Evolutionary conservation across 768 basidiomycete genomes (phyloP).

Genomic region (Xanthoconium purpureum): DNA sequence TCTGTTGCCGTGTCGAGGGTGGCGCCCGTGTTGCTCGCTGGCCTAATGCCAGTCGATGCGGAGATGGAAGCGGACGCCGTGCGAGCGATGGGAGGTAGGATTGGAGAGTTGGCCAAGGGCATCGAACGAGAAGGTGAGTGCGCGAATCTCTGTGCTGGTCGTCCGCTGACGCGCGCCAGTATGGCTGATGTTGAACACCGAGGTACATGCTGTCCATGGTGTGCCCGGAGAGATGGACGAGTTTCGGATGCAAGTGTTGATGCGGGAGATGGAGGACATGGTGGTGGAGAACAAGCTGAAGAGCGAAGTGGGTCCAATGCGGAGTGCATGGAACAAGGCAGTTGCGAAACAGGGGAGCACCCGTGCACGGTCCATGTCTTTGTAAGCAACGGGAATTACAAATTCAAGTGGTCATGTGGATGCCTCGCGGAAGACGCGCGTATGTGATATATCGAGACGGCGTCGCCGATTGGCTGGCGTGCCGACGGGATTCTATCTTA

Average conservation of each 20-base stretch:
- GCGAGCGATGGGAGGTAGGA: conserved; percentile 42
- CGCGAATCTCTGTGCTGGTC: too few relatives aligned
- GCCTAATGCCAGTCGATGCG: conserved; percentile 26
- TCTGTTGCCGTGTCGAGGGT: conserved; percentile 71
- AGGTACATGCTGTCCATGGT: conserved; percentile 49
- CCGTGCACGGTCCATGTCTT: conserved; percentile 29
- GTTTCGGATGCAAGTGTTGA: conserved; percentile 41
- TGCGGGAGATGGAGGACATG: conserved; percentile 61
- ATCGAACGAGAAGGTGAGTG: conserved; percentile 56
- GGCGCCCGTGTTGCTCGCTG: conserved; percentile 62
- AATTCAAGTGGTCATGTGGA: conserved; percentile 11
- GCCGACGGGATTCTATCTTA: conserved; percentile 16
- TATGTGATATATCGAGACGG: neutral
- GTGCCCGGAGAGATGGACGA: conserved; percentile 14
- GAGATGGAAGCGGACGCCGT: conserved; percentile 19
- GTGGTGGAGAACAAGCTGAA: conserved; percentile 62
- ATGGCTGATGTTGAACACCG: conserved; percentile 49
- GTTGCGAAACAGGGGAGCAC: conserved; percentile 13
- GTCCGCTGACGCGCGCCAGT: conserved; percentile 32
- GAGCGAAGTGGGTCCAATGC: conserved; percentile 53
- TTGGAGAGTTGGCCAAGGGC: conserved; percentile 40
- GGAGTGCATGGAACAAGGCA: conserved; percentile 49
- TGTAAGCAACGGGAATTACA: conserved; percentile 15
- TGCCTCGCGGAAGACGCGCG: conserved; percentile 6
- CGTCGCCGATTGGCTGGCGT: conserved; percentile 1